Evolutionary conservation across 2,329 filamentous ascomycete species (phyloP).

Genomic region (Coniella lustricola): DNA sequence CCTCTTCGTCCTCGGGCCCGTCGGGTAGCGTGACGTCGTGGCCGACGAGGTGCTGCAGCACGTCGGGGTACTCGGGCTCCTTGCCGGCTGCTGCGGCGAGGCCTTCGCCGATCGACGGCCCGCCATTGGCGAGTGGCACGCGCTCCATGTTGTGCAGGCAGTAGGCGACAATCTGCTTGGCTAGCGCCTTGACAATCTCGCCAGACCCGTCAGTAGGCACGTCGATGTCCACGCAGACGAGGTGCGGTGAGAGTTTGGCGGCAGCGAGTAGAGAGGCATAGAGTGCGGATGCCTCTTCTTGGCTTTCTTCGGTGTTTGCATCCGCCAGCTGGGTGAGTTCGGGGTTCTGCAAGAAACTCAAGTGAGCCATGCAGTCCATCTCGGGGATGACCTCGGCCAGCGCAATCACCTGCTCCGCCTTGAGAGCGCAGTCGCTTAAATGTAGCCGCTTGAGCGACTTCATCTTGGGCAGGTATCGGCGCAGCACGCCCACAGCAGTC

Average conservation of each 20-base stretch:
- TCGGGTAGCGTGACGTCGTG: conserved; percentile 47
- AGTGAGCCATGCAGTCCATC: conserved; percentile 69
- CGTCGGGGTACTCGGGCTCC: conserved; percentile 60
- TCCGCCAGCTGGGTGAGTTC: conserved; percentile 63
- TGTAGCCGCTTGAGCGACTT: conserved; percentile 74
- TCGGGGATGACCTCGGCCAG: conserved; percentile 88
- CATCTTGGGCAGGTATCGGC: conserved; percentile 79
- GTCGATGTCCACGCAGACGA: conserved; percentile 89
- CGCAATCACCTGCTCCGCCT: conserved; percentile 81
- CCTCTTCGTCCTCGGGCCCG: conserved; percentile 52
- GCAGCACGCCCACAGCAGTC: conserved; percentile 66
- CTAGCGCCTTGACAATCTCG: conserved; percentile 84
- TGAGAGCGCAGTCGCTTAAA: conserved; percentile 75
- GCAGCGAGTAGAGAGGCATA: conserved; percentile 90
- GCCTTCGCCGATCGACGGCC: conserved; percentile 37
- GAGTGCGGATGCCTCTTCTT: conserved; percentile 90
- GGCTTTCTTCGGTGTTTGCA: conserved; percentile 67
- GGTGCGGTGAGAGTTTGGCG: conserved; percentile 70
- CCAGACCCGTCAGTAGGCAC: conserved; percentile 74
- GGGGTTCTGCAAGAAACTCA: conserved; percentile 79
- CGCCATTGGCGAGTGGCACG: conserved; percentile 52
- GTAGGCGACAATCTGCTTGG: conserved; percentile 91
- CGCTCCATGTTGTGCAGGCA: conserved; percentile 86
- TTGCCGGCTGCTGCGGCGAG: conserved; percentile 7
- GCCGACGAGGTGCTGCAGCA: conserved; percentile 80